phyloP scores from a whole-genome alignment of 192 early-diverging fungal species.

The Paraglomus occultum region DNA sequence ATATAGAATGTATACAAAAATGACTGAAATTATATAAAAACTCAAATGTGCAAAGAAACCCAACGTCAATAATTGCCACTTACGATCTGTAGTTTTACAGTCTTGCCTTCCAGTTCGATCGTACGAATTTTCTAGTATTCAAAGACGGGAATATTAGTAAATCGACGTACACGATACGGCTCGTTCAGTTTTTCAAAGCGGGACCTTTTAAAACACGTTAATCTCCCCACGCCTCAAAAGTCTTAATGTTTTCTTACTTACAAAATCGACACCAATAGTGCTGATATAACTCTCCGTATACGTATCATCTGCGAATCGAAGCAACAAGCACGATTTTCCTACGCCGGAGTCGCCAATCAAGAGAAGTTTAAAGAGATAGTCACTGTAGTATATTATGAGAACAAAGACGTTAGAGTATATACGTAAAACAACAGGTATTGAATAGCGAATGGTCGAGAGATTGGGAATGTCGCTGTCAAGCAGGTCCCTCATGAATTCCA shows the following conservation, averaged over 20 bases:
- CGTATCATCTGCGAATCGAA: slow-evolving; percentile 98
- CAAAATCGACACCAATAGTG: slow-evolving; percentile 99
- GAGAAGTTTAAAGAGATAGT: slow-evolving; percentile 99
- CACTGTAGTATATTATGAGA: slow-evolving; percentile 53
- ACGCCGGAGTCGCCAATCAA: slow-evolving; percentile 97
- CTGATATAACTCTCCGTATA: slow-evolving; percentile 98
- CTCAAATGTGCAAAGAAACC: no score
- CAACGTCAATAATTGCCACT: slow-evolving; percentile 22
- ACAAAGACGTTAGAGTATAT: slow-evolving; percentile 29
- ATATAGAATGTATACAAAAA: no score
- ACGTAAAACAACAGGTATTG: background rate
- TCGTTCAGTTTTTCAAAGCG: background rate
- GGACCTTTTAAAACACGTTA: background rate
- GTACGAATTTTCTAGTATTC: slow-evolving; percentile 90
- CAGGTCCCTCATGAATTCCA: background rate
- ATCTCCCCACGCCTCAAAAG: no score
- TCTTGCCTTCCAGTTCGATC: slow-evolving; percentile 98
- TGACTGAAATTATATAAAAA: no score
- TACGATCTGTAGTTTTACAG: slow-evolving; percentile 96
- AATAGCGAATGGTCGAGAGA: background rate
- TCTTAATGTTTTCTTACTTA: slow-evolving; percentile 42
- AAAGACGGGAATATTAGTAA: background rate
- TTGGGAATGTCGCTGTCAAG: background rate
- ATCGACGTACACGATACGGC: background rate
- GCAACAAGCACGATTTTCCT: slow-evolving; percentile 95